These are phyloP conservation scores for Alternaria novae-zelandiae DNA, from an alignment of 2,329 filamentous ascomycete genomes.

Conservation along the genomic window DNA sequence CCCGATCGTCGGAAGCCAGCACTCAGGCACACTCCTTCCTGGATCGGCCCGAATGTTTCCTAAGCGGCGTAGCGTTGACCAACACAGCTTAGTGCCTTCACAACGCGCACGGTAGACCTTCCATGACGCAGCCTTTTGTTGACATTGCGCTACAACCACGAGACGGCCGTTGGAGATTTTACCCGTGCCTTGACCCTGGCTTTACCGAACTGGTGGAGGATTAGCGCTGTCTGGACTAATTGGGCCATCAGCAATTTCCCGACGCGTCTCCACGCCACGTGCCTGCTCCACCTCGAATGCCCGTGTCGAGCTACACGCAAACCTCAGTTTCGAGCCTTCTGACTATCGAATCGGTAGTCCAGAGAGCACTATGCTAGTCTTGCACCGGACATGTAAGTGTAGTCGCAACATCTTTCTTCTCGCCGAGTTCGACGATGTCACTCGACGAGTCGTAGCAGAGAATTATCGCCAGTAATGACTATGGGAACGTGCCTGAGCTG, in stretches of 20 bases:
- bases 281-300: background rate
- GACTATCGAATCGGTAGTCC: background rate
- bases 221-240: background rate
- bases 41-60: background rate
- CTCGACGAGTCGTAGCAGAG: accelerated
- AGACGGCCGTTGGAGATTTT: background rate
- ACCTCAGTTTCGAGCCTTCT: background rate
- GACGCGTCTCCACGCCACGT: background rate
- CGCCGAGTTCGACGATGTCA: background rate
- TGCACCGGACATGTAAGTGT: background rate
- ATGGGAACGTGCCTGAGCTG: too few species aligned
- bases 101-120: background rate
- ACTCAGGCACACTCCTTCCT: background rate
- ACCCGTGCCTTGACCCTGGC: background rate
- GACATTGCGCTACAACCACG: background rate
- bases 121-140: conserved; percentile 27
- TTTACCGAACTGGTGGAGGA: background rate
- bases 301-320: background rate
- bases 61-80: background rate
- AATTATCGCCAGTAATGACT: background rate
- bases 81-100: background rate
- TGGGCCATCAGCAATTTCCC: background rate
- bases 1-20: background rate
- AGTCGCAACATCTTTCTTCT: background rate
- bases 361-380: background rate